Base-by-base conservation (phyloP, 495 filamentous ascomycete species). In the Penicillium longicatenatum region DNA sequence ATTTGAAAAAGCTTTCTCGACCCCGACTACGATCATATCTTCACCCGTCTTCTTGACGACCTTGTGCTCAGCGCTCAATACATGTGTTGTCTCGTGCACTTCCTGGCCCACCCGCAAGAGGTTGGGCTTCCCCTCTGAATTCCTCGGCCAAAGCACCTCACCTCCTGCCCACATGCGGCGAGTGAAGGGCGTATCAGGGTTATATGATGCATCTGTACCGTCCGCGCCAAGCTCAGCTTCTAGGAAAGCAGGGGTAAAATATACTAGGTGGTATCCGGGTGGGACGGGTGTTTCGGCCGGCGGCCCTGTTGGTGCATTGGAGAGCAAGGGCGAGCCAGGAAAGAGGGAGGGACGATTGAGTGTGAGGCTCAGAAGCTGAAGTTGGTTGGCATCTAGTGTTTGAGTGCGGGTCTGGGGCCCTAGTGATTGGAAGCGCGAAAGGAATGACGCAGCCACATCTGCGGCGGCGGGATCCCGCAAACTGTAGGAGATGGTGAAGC, bases 161-260 rank as follows among this genome's bases (percentile, higher is more conserved):
- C 90, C 91, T 24, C 89, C 90, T 3, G 88, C 88, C 91, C 91
- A 95, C 84, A 95, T 87, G 22, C 90, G 83, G 21, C 88, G 78
- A 22, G 77, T 81, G 57, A 85, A 93, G 0, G 86, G 84, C 0
- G 55, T 30, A 4, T 83, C 81, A 0, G 91, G 90, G 43, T 80
- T 86, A 57, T 92, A 89, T 2, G 81, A 81, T 3, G 74, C 70
- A 70, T 93, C 91, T 2, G 89, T 89, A 33, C 90, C 90, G 70
- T 95, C 91, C 3, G 70, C 64, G 2, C 86, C 79, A 4, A 93
- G 80, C 3, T 80, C 64, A 16, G 64, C 70, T 55, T 82, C 75
- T 2, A 79, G 70, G 47, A 82, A 76, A 37, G 80, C 77, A 0
- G 86, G 80, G 2, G 88, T 86, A 72, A 90, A 92, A 71, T 92